phyloP scores from a whole-genome alignment of 352 stramenopile genomes.

The Pythium biforme region DNA sequence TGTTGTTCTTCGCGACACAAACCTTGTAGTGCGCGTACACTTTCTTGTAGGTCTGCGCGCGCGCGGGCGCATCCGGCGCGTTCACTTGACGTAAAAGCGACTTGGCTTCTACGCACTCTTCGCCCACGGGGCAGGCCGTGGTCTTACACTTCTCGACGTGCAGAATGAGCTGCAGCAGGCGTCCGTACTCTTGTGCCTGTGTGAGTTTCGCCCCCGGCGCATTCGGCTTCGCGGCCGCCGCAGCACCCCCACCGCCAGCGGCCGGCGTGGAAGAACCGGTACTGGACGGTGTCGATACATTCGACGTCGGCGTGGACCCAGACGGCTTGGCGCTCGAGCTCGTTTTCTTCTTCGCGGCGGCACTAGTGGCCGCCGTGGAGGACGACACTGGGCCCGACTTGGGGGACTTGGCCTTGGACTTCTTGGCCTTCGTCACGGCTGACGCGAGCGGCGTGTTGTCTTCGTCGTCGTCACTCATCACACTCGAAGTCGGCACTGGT shows the following conservation, averaged over 20 bases:
- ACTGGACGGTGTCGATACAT: slow-evolving; percentile 15
- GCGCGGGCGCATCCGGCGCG: slow-evolving; percentile 59
- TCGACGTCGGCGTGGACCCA: slow-evolving; percentile 20
- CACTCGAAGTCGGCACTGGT: slow-evolving; percentile 13
- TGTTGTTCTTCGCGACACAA: slow-evolving; percentile 79
- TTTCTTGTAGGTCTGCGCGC: slow-evolving; percentile 86
- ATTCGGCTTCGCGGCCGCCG: slow-evolving; percentile 31
- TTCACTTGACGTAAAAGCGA: slow-evolving; percentile 73
- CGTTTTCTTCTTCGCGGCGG: slow-evolving; percentile 33
- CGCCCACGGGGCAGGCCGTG: slow-evolving; percentile 53
- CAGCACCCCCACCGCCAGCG: slow-evolving; percentile 2
- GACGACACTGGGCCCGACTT: slow-evolving; percentile 37
- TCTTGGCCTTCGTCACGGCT: slow-evolving; percentile 65
- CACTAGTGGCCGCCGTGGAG: slow-evolving; percentile 1
- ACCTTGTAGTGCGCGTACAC: slow-evolving; percentile 83
- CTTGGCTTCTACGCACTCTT: slow-evolving; percentile 79
- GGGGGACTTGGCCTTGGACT: slow-evolving; percentile 59
- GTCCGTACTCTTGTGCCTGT: slow-evolving; percentile 72
- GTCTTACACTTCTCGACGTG: slow-evolving; percentile 82
- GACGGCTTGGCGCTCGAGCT: slow-evolving; percentile 15
- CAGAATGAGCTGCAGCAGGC: slow-evolving; percentile 82
- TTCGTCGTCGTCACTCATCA: slow-evolving; percentile 57
- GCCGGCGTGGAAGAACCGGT: slow-evolving; percentile 20
- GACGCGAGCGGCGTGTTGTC: slow-evolving; percentile 75
- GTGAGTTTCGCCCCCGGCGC: slow-evolving; percentile 3